phyloP scores from a whole-genome alignment of 208 protist genomes.

The Tetramitus jugosus region DNA sequence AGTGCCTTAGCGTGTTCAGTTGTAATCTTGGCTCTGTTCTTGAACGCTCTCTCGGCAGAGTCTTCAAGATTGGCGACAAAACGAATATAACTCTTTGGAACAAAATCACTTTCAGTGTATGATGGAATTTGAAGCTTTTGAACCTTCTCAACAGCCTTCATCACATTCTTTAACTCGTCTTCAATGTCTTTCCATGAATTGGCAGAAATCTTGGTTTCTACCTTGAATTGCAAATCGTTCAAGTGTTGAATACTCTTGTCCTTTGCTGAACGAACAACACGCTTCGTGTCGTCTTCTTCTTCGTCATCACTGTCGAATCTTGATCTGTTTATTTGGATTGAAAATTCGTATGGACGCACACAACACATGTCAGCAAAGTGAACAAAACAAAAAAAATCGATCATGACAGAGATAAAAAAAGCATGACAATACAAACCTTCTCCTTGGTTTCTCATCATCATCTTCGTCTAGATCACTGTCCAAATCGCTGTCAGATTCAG shows the following conservation, averaged over 20 bases:
- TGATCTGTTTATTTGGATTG: too few relatives aligned
- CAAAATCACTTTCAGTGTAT: background rate
- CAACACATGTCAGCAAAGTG: too few relatives aligned
- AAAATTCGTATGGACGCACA: too few relatives aligned
- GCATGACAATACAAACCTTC: too few relatives aligned
- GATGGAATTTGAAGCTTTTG: background rate
- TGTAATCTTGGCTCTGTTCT: background rate
- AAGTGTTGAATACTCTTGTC: background rate
- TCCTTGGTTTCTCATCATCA: too few relatives aligned
- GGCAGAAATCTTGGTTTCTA: background rate
- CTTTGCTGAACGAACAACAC: background rate
- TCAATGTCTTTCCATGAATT: background rate
- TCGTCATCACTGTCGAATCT: background rate
- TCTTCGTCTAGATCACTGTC: too few relatives aligned
- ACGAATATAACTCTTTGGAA: constrained; percentile 7
- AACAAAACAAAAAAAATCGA: too few relatives aligned
- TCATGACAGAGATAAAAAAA: too few relatives aligned
- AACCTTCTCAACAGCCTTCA: constrained; percentile 4
- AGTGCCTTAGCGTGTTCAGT: background rate
- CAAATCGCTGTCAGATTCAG: too few relatives aligned
- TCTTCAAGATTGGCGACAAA: background rate
- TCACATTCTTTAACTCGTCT: background rate
- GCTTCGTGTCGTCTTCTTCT: background rate
- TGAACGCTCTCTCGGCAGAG: background rate
- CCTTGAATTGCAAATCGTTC: background rate